Evolutionary conservation across 441 rosid species (phyloP).

Genomic region (Populus hybrid): DNA sequence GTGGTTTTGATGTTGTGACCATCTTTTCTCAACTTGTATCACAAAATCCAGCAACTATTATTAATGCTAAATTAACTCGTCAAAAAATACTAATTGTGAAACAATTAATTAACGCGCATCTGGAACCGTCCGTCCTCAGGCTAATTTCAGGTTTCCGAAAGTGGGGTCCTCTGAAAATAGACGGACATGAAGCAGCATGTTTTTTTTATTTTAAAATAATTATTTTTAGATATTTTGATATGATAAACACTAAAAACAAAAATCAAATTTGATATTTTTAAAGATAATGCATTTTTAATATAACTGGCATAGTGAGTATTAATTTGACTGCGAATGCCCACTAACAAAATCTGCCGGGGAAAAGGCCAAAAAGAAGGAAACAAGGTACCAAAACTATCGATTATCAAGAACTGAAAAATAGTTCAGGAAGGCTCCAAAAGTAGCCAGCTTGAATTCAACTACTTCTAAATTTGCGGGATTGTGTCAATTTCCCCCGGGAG

Average conservation of each 20-base stretch:
- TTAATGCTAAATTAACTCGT: neutral
- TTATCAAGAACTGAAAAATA: conserved; percentile 7
- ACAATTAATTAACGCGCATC: neutral
- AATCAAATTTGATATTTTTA: no score
- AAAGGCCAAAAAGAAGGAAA: neutral
- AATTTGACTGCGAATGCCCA: no score
- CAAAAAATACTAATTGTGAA: neutral
- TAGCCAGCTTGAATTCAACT: conserved; percentile 10
- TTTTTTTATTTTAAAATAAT: no score
- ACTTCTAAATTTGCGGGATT: conserved; percentile 16
- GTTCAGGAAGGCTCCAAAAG: conserved; percentile 22
- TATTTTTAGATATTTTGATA: no score
- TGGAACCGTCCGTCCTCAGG: neutral
- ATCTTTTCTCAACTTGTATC: neutral
- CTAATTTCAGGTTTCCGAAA: neutral
- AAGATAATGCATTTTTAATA: no score
- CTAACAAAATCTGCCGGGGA: neutral
- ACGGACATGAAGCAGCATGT: neutral
- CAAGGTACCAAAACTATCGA: neutral
- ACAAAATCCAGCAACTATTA: neutral
- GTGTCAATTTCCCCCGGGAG: conserved; percentile 1
- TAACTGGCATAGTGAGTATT: no score
- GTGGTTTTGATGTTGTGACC: neutral
- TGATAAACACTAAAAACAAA: no score
- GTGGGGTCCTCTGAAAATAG: neutral